A percentile compares a stretch with the other conserved stretches of the same genome.
These are phyloP conservation scores for Yamadazyma taylorii DNA, from an alignment of 1,139 yeast species.

Conservation along the genomic window DNA sequence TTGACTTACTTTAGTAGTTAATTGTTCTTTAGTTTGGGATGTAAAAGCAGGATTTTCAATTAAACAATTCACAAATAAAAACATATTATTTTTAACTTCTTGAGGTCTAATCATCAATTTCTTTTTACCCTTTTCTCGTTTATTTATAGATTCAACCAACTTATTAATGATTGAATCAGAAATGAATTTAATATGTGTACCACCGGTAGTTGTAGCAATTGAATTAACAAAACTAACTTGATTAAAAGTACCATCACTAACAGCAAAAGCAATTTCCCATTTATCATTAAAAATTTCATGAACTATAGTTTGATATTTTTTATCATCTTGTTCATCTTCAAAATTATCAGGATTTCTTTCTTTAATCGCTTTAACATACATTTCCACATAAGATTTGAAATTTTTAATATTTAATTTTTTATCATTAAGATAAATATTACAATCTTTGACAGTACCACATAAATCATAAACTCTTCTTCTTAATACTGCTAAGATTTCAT, in stretches of 20 bases:
- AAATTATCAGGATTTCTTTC: slow-evolving; percentile 34
- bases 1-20: slow-evolving; percentile 84
- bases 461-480: slow-evolving; percentile 94
- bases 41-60: slow-evolving; percentile 97
- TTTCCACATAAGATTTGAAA: slow-evolving; percentile 85
- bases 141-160: slow-evolving; percentile 57
- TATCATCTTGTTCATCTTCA: slow-evolving; percentile 24
- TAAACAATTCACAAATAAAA: slow-evolving; percentile 85
- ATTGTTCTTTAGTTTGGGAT: slow-evolving; percentile 94
- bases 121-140: slow-evolving; percentile 75
- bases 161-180: slow-evolving; percentile 82
- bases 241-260: slow-evolving; percentile 83
- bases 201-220: slow-evolving; percentile 96
- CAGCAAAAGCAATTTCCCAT: slow-evolving; percentile 97
- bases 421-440: slow-evolving; percentile 78
- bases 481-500: slow-evolving; percentile 78
- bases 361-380: slow-evolving; percentile 74
- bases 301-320: slow-evolving; percentile 56
- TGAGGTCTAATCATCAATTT: slow-evolving; percentile 77
- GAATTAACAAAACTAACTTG: slow-evolving; percentile 97
- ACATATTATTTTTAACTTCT: slow-evolving; percentile 89
- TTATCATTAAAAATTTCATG: slow-evolving; percentile 71
- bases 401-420: slow-evolving; percentile 65
- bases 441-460: slow-evolving; percentile 90
- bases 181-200: slow-evolving; percentile 88